Conservation (phyloP, 2,329 filamentous ascomycete genomes). For the Ceratocystis harringtonii region DNA sequence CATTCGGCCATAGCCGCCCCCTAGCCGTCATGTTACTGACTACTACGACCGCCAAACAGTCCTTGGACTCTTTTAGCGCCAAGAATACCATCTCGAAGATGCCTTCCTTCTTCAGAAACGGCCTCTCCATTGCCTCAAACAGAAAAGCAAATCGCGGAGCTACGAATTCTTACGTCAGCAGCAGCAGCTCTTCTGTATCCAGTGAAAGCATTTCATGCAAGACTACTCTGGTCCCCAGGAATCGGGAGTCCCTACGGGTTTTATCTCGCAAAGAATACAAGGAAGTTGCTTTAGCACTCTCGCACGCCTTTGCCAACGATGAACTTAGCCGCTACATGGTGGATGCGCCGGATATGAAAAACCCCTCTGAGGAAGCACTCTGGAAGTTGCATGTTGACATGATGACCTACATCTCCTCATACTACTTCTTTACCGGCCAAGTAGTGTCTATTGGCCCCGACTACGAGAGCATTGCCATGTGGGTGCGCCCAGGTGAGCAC, state of each 20-base stretch:
- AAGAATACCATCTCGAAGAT: constrained; percentile 2
- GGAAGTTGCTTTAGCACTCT: constrained; percentile 54
- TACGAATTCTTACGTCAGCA: constrained; percentile 17
- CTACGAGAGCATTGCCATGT: constrained; percentile 64
- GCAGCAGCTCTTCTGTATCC: background rate
- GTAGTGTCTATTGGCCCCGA: constrained; percentile 61
- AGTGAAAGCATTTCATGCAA: background rate
- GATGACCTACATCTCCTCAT: constrained; percentile 62
- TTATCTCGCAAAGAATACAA: constrained; percentile 49
- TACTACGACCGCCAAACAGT: background rate
- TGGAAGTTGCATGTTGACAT: constrained; percentile 66
- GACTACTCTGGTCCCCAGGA: constrained; percentile 34
- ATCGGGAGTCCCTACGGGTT: constrained; percentile 28
- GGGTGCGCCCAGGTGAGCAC: constrained; percentile 61
- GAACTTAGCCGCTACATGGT: constrained; percentile 61
- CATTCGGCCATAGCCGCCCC: background rate
- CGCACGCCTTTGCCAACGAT: constrained; percentile 63
- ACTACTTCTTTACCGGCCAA: constrained; percentile 58
- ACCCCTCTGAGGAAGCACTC: constrained; percentile 48
- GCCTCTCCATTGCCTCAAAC: constrained; percentile 11
- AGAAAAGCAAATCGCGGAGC: constrained; percentile 32
- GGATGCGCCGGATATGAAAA: constrained; percentile 50
- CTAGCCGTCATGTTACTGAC: background rate
- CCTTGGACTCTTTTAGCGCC: background rate
- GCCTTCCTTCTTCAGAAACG: constrained; percentile 2